A percentile compares a stretch with the other conserved stretches of the same genome.
Conservation (phyloP, 2,329 filamentous ascomycete genomes). For the Monosporascus sp. region DNA sequence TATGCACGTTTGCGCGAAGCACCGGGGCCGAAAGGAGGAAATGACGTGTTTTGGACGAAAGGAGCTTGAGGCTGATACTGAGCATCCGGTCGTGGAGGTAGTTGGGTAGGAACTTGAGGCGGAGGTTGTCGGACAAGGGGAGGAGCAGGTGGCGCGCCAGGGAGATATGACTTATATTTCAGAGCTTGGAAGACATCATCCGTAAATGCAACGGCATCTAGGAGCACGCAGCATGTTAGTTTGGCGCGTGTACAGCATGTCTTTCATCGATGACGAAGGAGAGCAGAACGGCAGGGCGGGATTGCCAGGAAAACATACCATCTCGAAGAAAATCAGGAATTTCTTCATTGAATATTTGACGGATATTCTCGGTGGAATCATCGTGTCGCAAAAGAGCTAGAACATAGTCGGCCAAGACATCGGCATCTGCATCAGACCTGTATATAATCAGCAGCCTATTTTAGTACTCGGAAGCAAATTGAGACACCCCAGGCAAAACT, state of each 20-base stretch:
- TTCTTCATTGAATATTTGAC: conserved; percentile 63
- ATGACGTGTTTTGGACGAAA: conserved; percentile 6
- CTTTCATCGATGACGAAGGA: not conserved
- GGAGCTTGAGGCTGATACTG: conserved; percentile 8
- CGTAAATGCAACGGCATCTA: conserved; percentile 59
- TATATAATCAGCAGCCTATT: conserved; percentile 4
- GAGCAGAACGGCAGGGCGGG: too few relatives aligned
- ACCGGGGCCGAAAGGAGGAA: conserved; percentile 10
- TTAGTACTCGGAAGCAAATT: conserved; percentile 1
- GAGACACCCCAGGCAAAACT: conserved; percentile 9
- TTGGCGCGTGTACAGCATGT: not conserved
- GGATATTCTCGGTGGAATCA: conserved; percentile 57
- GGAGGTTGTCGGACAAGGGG: conserved; percentile 15
- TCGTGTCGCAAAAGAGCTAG: conserved; percentile 69
- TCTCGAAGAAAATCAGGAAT: conserved; percentile 58
- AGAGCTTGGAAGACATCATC: conserved; percentile 66
- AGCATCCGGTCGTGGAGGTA: conserved; percentile 10
- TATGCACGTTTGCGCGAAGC: conserved; percentile 49
- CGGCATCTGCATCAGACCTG: conserved; percentile 73
- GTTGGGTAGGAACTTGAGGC: conserved; percentile 7
- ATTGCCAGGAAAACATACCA: not conserved
- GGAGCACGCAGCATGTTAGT: conserved; percentile 1
- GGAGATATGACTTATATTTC: conserved; percentile 54
- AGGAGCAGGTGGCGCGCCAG: conserved; percentile 43
- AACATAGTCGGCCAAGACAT: conserved; percentile 81